These are phyloP conservation scores for Backusella mclennaniae DNA, from an alignment of 192 early-diverging fungal species.

Conservation along the genomic window DNA sequence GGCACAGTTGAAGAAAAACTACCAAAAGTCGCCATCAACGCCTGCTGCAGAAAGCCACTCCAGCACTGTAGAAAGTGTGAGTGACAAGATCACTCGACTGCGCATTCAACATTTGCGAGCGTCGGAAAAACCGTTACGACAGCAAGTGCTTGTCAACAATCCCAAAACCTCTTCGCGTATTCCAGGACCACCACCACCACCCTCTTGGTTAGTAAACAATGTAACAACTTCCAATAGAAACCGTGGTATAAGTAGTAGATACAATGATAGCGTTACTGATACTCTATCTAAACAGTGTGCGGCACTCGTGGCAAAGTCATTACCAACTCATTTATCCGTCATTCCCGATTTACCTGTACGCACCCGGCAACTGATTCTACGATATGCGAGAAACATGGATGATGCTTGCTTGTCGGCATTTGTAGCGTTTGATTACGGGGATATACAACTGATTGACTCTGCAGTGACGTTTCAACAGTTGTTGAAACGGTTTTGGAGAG, in stretches of 20 bases:
- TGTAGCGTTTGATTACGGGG: background rate
- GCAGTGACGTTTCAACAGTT: background rate
- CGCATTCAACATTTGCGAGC: background rate
- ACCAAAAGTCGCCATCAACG: background rate
- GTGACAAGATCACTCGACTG: background rate
- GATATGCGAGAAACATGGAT: background rate
- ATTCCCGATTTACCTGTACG: slow-evolving; percentile 1
- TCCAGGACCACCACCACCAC: background rate
- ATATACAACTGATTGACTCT: background rate
- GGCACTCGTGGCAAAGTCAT: background rate
- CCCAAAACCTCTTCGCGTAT: background rate
- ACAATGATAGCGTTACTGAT: background rate
- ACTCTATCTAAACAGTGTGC: slow-evolving; percentile 4
- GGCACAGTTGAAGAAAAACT: background rate
- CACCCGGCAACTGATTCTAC: background rate
- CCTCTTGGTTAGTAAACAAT: background rate
- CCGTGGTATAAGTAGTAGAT: background rate
- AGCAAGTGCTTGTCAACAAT: background rate
- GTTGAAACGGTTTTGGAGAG: background rate
- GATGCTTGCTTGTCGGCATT: background rate
- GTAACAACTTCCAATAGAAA: background rate
- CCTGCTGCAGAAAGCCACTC: background rate
- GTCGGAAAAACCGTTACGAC: background rate
- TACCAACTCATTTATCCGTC: background rate
- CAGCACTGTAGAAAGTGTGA: background rate